phyloP scores from a whole-genome alignment of 805 yeast species.

The Cyberlindnera petersonii region DNA sequence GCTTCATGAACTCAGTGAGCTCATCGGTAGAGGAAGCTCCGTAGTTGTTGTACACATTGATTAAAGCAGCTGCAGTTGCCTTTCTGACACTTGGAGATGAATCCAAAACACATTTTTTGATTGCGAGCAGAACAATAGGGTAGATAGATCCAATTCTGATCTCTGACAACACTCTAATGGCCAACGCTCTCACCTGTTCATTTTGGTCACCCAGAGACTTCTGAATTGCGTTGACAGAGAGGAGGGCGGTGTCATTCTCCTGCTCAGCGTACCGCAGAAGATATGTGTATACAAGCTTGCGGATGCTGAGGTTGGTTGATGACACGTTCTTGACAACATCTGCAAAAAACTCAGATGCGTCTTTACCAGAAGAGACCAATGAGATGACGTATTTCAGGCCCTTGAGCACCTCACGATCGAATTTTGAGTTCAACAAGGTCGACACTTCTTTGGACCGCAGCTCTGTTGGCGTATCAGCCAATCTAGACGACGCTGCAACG shows the following conservation, averaged over 20 bases:
- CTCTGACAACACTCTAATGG: slow-evolving; percentile 79
- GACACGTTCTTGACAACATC: slow-evolving; percentile 87
- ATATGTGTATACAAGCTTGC: slow-evolving; percentile 73
- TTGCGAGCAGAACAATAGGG: slow-evolving; percentile 71
- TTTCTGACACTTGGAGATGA: slow-evolving; percentile 73
- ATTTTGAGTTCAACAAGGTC: slow-evolving; percentile 61
- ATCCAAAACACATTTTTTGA: slow-evolving; percentile 66
- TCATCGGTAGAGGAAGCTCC: slow-evolving; percentile 45
- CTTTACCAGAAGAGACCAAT: slow-evolving; percentile 38
- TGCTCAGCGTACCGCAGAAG: slow-evolving; percentile 71
- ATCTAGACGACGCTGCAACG: slow-evolving; percentile 64
- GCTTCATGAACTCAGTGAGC: slow-evolving; percentile 44
- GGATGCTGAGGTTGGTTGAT: slow-evolving; percentile 57
- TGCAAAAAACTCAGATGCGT: slow-evolving; percentile 54
- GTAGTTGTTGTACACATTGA: slow-evolving; percentile 46
- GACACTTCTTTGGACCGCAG: slow-evolving; percentile 63
- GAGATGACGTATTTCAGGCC: slow-evolving; percentile 57
- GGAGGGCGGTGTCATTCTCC: slow-evolving; percentile 85
- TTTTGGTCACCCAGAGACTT: slow-evolving; percentile 68
- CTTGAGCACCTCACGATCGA: slow-evolving; percentile 56
- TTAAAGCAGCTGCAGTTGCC: slow-evolving; percentile 73
- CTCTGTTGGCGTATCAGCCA: slow-evolving; percentile 57
- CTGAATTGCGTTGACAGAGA: slow-evolving; percentile 89
- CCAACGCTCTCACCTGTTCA: slow-evolving; percentile 64
- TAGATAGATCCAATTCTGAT: slow-evolving; percentile 75